phyloP scores from a whole-genome alignment of 2,329 filamentous ascomycete species.

The Thelonectria rubi region DNA sequence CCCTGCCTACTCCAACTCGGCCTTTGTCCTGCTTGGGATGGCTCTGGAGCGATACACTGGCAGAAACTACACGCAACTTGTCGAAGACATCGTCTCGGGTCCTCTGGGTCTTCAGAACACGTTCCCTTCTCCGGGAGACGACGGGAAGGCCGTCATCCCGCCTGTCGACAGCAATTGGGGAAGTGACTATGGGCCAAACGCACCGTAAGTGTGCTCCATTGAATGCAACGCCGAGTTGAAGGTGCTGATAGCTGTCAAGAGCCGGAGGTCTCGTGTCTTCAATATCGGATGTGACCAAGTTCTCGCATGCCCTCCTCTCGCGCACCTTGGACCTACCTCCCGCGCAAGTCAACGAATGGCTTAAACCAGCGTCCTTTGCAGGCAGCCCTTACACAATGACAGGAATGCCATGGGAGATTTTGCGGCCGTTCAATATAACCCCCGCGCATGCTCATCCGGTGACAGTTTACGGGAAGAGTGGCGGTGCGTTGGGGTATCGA shows the following conservation, averaged over 20 bases:
- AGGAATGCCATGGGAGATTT: slow-evolving; percentile 52
- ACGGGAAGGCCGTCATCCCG: slow-evolving; percentile 46
- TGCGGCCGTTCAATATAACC: slow-evolving; percentile 40
- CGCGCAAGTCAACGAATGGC: slow-evolving; percentile 44
- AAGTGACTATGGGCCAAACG: slow-evolving; percentile 45
- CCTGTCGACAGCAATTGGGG: slow-evolving; percentile 47
- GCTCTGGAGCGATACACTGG: slow-evolving; percentile 45
- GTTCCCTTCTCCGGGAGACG: slow-evolving; percentile 43
- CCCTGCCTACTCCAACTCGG: slow-evolving; percentile 54
- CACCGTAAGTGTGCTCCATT: slow-evolving; percentile 41
- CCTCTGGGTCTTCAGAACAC: slow-evolving; percentile 35
- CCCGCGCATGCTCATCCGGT: slow-evolving; percentile 44
- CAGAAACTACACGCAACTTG: slow-evolving; percentile 42
- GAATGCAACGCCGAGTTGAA: not conserved
- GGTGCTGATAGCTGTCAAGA: slow-evolving; percentile 28
- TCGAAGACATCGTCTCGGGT: slow-evolving; percentile 33
- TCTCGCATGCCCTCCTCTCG: slow-evolving; percentile 44
- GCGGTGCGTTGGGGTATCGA: slow-evolving; percentile 47
- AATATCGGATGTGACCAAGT: slow-evolving; percentile 43
- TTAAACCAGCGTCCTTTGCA: slow-evolving; percentile 47
- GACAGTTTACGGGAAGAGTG: slow-evolving; percentile 48
- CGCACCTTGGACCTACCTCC: slow-evolving; percentile 39
- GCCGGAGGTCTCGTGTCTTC: slow-evolving; percentile 49
- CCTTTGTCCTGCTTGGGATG: slow-evolving; percentile 49
- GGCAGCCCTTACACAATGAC: slow-evolving; percentile 44